Conservation (phyloP, 257 asterid genomes). For the Solanum pimpinellifolium region DNA sequence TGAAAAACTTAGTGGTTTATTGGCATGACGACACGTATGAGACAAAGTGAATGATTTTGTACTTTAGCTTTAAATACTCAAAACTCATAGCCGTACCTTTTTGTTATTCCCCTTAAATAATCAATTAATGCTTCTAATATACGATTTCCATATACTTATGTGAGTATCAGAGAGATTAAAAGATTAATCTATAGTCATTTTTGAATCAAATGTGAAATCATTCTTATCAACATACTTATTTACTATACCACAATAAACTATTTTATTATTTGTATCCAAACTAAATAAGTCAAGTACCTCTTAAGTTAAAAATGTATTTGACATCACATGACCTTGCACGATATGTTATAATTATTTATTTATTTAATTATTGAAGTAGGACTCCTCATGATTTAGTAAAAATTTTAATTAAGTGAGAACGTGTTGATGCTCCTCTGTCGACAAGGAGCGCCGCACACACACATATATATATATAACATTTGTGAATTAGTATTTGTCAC, state of each 20-base stretch:
- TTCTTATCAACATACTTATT: background rate
- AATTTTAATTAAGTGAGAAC: background rate
- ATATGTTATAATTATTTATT: background rate
- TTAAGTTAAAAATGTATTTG: background rate
- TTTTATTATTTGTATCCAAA: background rate
- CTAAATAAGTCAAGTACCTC: background rate
- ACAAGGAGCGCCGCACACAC: background rate
- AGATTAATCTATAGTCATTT: no score
- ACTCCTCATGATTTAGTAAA: background rate
- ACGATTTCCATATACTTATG: background rate
- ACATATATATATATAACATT: background rate
- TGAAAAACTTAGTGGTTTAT: background rate
- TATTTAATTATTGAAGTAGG: background rate
- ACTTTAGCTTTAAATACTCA: background rate
- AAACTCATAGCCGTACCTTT: background rate
- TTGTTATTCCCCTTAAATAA: background rate
- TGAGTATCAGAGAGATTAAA: background rate
- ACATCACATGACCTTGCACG: background rate
- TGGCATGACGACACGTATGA: background rate
- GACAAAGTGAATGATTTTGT: background rate
- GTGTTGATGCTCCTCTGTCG: background rate
- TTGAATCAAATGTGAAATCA: background rate
- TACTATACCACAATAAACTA: background rate
- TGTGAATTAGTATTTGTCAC: background rate
- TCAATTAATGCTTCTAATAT: background rate